A percentile compares a stretch with the other conserved stretches of the same genome.
Evolutionary conservation across 140 eudicot species (phyloP).

Genomic region (Anethum foeniculum): DNA sequence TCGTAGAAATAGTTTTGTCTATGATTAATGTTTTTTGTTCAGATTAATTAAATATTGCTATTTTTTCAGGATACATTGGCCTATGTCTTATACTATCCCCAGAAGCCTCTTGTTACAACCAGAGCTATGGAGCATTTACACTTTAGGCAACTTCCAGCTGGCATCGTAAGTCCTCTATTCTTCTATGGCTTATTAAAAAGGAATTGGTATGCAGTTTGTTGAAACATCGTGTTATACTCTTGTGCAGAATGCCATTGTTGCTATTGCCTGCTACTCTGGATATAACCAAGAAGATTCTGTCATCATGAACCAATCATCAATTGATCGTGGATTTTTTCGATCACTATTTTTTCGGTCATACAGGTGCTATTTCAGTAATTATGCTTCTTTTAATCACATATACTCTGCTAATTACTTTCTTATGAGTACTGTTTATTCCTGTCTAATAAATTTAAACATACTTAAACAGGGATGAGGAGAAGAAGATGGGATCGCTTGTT

Average conservation of each 20-base stretch:
- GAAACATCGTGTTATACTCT: slow-evolving; percentile 1
- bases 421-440: not conserved
- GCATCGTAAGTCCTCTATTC: slow-evolving; percentile 37
- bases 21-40: not conserved
- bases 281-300: slow-evolving; percentile 99
- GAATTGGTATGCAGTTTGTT: not conserved
- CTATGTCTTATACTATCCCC: slow-evolving; percentile 91
- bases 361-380: slow-evolving; percentile 24
- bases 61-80: slow-evolving; percentile 82
- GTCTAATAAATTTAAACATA: not conserved
- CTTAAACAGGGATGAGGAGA: slow-evolving; percentile 69
- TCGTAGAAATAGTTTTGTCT: not conserved
- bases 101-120: slow-evolving; percentile 93
- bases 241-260: slow-evolving; percentile 79
- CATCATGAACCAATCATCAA: slow-evolving; percentile 91
- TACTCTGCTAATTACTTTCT: not conserved
- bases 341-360: slow-evolving; percentile 94
- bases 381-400: not conserved
- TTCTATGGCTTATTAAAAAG: not conserved
- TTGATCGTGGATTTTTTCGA: slow-evolving; percentile 93
- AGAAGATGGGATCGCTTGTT: slow-evolving; percentile 95
- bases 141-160: slow-evolving; percentile 97
- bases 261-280: slow-evolving; percentile 93
- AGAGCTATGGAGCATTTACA: slow-evolving; percentile 98
- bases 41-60: slow-evolving; percentile 4